Percentiles rank a stretch among this genome's conserved stretches.
Evolutionary conservation across 2,329 filamentous ascomycete species (phyloP).

Genomic region (Scedosporium boydii): DNA sequence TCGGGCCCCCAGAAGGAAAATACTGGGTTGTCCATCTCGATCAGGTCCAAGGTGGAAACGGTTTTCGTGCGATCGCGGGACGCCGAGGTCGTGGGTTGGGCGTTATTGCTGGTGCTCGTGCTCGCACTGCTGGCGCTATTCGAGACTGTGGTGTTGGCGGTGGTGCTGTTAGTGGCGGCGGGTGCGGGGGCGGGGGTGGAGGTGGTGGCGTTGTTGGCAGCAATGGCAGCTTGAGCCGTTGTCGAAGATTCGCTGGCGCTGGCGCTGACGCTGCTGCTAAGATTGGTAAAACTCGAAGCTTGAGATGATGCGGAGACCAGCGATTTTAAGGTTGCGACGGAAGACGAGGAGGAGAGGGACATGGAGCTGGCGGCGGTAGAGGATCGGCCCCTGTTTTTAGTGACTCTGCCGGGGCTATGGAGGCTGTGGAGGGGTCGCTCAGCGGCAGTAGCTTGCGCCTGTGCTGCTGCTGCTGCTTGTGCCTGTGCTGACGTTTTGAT

Average conservation of each 20-base stretch:
- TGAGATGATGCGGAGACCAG: neutral
- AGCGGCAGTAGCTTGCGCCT: neutral
- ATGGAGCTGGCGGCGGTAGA: neutral
- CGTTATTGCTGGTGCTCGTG: constrained; percentile 2
- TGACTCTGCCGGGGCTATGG: constrained; percentile 4
- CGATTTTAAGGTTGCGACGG: neutral
- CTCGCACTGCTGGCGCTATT: constrained; percentile 1
- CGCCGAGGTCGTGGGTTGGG: constrained; percentile 10
- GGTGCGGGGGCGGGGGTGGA: constrained; percentile 1
- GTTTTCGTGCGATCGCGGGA: constrained; percentile 2
- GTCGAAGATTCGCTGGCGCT: constrained; percentile 3
- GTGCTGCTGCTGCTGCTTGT: neutral
- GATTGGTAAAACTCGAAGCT: neutral
- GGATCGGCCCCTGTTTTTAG: constrained; percentile 5
- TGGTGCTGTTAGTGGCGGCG: neutral
- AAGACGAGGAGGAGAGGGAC: constrained; percentile 1
- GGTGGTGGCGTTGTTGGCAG: neutral
- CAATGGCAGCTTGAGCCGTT: constrained; percentile 1
- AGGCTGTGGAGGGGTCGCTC: constrained; percentile 5
- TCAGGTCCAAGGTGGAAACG: constrained; percentile 3
- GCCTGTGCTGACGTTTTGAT: too few relatives aligned
- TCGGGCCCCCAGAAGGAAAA: constrained; percentile 48
- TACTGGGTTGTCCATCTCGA: constrained; percentile 37
- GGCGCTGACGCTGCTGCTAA: neutral
- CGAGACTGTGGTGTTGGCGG: neutral